Evolutionary conservation across 1,284 basidiomycete genomes (phyloP), one percentile per base, ranked within the genome.

Genomic region (Flammula alnicola): DNA sequence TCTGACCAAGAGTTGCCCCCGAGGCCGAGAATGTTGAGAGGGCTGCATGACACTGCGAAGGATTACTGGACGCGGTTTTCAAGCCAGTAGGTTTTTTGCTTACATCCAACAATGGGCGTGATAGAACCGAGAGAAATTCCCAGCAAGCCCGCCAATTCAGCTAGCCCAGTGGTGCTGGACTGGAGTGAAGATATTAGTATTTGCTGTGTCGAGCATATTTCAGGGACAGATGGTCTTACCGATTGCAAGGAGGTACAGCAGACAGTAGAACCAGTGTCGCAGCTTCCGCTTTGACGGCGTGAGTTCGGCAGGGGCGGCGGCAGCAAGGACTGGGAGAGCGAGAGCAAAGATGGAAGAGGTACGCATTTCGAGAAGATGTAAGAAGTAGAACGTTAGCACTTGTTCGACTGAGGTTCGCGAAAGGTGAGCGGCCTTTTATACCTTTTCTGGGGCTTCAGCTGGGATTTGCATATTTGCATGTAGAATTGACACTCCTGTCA

Each of bases 31-130:
- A 57, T 46, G 19, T 37, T 37, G 44, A 58, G 35, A 12, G 62
- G 54, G 52, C n/a, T n/a, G n/a, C 61, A 63, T 17, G 33, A 35
- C 27, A 59, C 61, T 62, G 23, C 8, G 27, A 17, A 16, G 6
- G 11, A 12, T 38, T 40, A 32, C n/a, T 11, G 10, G 14, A 12
- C 16, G 4, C 1, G 17, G n/a, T n/a, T n/a, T n/a, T n/a, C n/a
- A n/a, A n/a, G n/a, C n/a, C n/a, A n/a, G n/a, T n/a, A n/a, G n/a
- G n/a, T n/a, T n/a, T n/a, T n/a, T 33, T 10, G 49, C 58, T 52
- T 44, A 62, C 58, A 47, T 22, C 60, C 61, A 49, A 60, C 42
- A 22, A 47, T 55, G 16, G 49, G 53, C 8, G 37, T 40, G 22
- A 57, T 33, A 3, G 53, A 46, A 10, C 53, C 54, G 23, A 60